Conservation (phyloP, 495 filamentous ascomycete species). For the Penicillium chermesinum region DNA sequence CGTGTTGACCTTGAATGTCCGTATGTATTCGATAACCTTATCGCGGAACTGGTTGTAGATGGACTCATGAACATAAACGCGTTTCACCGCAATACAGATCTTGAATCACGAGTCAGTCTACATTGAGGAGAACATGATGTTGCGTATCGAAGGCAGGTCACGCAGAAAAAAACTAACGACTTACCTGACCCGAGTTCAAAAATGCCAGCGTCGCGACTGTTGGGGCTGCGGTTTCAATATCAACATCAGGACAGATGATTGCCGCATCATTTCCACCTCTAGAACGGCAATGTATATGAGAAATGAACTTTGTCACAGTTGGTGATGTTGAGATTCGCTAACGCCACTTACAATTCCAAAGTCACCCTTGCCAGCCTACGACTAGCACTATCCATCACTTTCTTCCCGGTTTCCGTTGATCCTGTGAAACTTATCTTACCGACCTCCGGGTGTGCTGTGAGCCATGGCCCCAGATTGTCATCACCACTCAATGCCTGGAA, state of each 20-base stretch:
- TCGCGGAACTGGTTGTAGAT: constrained; percentile 56
- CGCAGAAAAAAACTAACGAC: too few relatives aligned
- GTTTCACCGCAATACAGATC: constrained; percentile 50
- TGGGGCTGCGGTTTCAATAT: too few relatives aligned
- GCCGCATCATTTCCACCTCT: constrained; percentile 59
- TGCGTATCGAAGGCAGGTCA: too few relatives aligned
- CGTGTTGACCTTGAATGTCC: not conserved
- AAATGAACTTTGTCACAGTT: too few relatives aligned
- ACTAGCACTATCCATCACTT: constrained; percentile 49
- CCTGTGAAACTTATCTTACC: constrained; percentile 61
- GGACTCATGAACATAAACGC: constrained; percentile 59
- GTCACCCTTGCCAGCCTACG: constrained; percentile 53
- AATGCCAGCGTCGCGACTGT: too few relatives aligned
- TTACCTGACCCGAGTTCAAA: constrained; percentile 51
- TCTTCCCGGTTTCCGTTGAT: constrained; percentile 55
- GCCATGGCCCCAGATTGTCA: constrained; percentile 50
- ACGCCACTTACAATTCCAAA: constrained; percentile 36
- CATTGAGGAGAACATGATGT: too few relatives aligned
- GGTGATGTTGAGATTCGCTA: too few relatives aligned
- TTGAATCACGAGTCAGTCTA: too few relatives aligned
- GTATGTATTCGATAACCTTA: constrained; percentile 38
- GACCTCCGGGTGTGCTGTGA: constrained; percentile 50
- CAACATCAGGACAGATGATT: constrained; percentile 58
- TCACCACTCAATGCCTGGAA: constrained; percentile 57
- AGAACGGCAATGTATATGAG: too few relatives aligned